A percentile compares a stretch with the other conserved stretches of the same genome.
Evolutionary conservation across 208 protist species (phyloP).

Genomic region (Leishmania major): DNA sequence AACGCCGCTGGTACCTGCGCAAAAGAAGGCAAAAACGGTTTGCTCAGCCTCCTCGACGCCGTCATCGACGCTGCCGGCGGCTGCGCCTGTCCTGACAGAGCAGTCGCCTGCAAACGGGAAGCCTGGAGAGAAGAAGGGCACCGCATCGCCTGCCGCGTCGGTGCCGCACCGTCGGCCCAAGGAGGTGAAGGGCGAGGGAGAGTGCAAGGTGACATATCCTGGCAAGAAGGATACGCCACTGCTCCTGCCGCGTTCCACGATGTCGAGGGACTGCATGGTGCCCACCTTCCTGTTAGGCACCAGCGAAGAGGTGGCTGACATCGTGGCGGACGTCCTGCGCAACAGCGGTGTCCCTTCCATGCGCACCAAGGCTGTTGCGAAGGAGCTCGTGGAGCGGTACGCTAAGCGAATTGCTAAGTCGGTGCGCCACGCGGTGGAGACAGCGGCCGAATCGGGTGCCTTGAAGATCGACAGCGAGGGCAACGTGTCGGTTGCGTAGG

Average conservation of each 20-base stretch:
- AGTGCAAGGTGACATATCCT: neutral
- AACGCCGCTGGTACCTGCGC: neutral
- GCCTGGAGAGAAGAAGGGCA: neutral
- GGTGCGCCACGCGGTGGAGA: constrained; percentile 47
- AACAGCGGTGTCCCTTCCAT: constrained; percentile 35
- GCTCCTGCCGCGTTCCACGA: constrained; percentile 44
- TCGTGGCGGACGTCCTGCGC: constrained; percentile 51
- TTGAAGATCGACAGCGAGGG: constrained; percentile 44
- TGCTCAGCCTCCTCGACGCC: constrained; percentile 10
- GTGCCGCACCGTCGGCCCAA: neutral
- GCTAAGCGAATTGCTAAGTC: constrained; percentile 65
- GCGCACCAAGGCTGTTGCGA: constrained; percentile 46
- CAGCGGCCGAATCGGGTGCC: constrained; percentile 39
- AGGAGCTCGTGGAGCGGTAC: constrained; percentile 63
- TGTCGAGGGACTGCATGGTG: constrained; percentile 48
- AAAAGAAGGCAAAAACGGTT: constrained; percentile 22
- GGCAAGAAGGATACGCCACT: constrained; percentile 36
- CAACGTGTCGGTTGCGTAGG: constrained; percentile 24
- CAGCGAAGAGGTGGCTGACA: constrained; percentile 47
- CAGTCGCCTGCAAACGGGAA: neutral
- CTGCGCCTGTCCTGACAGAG: neutral
- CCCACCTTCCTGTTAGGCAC: constrained; percentile 68
- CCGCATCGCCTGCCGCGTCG: neutral
- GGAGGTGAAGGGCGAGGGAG: neutral
- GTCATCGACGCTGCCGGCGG: neutral